These are phyloP conservation scores for Colletotrichum coccodes DNA, from an alignment of 2,329 filamentous ascomycete species.

Conservation along the genomic window DNA sequence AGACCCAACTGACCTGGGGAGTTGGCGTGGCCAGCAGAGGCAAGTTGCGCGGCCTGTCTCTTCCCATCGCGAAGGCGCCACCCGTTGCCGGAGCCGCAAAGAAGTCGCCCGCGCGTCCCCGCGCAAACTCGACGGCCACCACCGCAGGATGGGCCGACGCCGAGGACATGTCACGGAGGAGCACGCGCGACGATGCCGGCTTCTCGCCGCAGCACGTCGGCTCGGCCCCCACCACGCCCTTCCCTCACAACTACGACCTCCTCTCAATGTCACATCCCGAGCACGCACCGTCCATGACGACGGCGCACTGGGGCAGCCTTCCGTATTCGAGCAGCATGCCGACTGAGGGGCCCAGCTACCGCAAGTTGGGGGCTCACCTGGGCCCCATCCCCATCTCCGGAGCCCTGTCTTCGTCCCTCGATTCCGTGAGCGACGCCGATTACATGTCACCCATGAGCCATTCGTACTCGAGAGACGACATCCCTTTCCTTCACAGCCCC, in stretches of 20 bases:
- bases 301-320: slow-evolving; percentile 55
- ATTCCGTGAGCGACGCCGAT: slow-evolving; percentile 70
- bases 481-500: slow-evolving; percentile 61
- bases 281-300: slow-evolving; percentile 50
- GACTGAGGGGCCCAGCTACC: slow-evolving; percentile 54
- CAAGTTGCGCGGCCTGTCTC: slow-evolving; percentile 88
- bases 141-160: slow-evolving; percentile 51
- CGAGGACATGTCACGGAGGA: slow-evolving; percentile 47
- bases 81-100: slow-evolving; percentile 62
- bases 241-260: slow-evolving; percentile 56
- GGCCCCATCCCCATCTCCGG: slow-evolving; percentile 57
- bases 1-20: slow-evolving; percentile 96
- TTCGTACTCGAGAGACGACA: slow-evolving; percentile 62
- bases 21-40: slow-evolving; percentile 95
- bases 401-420: slow-evolving; percentile 63
- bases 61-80: slow-evolving; percentile 72
- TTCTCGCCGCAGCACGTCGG: slow-evolving; percentile 47
- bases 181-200: slow-evolving; percentile 49
- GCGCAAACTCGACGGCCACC: slow-evolving; percentile 56
- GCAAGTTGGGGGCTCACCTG: slow-evolving; percentile 52
- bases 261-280: slow-evolving; percentile 61
- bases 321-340: slow-evolving; percentile 56
- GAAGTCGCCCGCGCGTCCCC: slow-evolving; percentile 55
- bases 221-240: slow-evolving; percentile 58
- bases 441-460: slow-evolving; percentile 71